Base-by-base conservation (phyloP, 495 filamentous ascomycete species). In the Daldinia caldariorum region DNA sequence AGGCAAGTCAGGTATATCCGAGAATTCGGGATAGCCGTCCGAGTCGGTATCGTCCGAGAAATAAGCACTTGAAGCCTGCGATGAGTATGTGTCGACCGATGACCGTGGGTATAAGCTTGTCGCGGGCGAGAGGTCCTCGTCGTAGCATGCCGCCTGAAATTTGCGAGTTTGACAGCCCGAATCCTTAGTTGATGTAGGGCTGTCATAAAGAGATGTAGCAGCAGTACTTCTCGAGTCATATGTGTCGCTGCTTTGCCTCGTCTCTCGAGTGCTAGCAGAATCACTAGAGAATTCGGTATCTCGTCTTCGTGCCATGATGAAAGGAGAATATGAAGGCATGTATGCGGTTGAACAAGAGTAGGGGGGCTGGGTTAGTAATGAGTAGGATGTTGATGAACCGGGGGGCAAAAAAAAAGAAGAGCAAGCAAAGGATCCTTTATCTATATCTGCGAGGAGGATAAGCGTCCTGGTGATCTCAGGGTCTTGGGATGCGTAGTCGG, bases 31-130 rank as follows among this genome's bases (percentile, higher is more conserved):
- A 51, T 78, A 75, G 22, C 79, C 80, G 38, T 86, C 84, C 67
- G 85, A 81, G 29, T 85, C 85, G 16, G 84, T 79, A 63, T 88
- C 66, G 31, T 69, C 85, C 55, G 92, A 87, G 9, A 87, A 76
- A 0, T 91, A 89, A 51, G 89, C 87, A 16, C 83, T 82, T 4
- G 91, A 92, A 14, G 85, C 81, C 32, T 84, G 84, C 9, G 94
- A 97, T 68, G 89, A 89, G 74, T 93, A 94, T 1, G 92, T 96
- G 62, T 93, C 91, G 58, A 87, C 84, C 1, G 93, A 94, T 43
- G 87, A 86, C 39, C 86, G 85, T 29, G 89, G 84, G 43, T 84
- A 85, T 68, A 81, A 74, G 49, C 77, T 86, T 14, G 79, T 82
- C 39, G 70, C 67, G n/a, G 80, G 83, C 45, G 80, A 86, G 65